Evolutionary conservation across 2,329 filamentous ascomycete species (phyloP), one percentile per base, ranked within the genome.

Genomic region (Verticillium tricorpus): DNA sequence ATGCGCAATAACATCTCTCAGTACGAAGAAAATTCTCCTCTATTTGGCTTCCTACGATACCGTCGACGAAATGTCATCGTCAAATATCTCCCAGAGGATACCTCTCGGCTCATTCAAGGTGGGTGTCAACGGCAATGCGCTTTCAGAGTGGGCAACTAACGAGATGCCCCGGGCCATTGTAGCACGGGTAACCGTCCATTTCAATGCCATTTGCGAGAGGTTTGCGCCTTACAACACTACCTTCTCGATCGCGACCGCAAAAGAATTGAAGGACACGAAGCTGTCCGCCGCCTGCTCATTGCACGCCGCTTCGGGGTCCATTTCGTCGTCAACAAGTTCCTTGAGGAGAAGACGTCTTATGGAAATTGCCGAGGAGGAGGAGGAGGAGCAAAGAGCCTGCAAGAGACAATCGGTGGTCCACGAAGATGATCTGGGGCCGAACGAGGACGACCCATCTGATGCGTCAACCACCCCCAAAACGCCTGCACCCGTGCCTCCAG

Each of bases 21-120:
- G 65, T 96, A 96, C 73, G 64, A 65, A 14, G 93, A 97, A 67
- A 85, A 86, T 61, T 95, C 92, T 65, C 95, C 95, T 25, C 80
- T 99, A 57, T 99, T 96, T 72, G 95, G 95, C 60, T 92, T 97
- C 73, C 79, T 99, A 68, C 88, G 91, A 69, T 98, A 97, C 76
- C 85, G 94, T 61, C 88, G 93, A 72, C 87, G 93, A 72, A 97
- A 93, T 76, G 90, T 98, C 57, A 78, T 99, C 63, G 85, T 99
- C 74, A 97, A 95, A 78, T 97, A 95, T 74, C 84, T 97, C 65
- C 95, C 94, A 1, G 92, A 96, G 63, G 91, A 89, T 63, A 94
- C 93, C 67, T 98, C 95, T 65, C 86, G 95, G 69, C 81, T 99
- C 61, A 82, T 99, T 60, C 91, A 97, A 90, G 95, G 95, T 97